Evolutionary conservation across 2,329 filamentous ascomycete species (phyloP).

Genomic region (Clonostachys rosea): DNA sequence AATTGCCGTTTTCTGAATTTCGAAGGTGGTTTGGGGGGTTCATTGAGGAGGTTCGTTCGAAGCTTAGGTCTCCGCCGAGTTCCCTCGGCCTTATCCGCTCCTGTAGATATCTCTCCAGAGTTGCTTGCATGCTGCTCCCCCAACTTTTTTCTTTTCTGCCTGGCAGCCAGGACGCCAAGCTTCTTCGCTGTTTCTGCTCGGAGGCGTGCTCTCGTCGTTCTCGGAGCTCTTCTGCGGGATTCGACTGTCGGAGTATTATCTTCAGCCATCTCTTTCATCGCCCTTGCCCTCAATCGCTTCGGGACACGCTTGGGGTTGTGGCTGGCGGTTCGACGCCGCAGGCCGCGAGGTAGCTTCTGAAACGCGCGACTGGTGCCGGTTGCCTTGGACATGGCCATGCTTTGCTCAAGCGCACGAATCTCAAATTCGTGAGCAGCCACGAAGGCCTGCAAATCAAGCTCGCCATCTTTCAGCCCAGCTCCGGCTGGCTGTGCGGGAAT

Average conservation of each 20-base stretch:
- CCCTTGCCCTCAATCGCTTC: constrained; percentile 65
- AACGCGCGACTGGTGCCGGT: constrained; percentile 69
- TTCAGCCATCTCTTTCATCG: constrained; percentile 71
- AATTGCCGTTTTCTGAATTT: constrained; percentile 83
- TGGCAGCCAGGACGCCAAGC: constrained; percentile 58
- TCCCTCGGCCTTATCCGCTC: constrained; percentile 3
- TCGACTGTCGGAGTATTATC: constrained; percentile 87
- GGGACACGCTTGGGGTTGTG: constrained; percentile 93
- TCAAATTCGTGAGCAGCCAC: constrained; percentile 84
- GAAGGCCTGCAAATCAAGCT: constrained; percentile 81
- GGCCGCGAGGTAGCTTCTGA: constrained; percentile 79
- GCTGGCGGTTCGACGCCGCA: constrained; percentile 85
- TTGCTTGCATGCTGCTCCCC: constrained; percentile 17
- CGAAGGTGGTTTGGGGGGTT: constrained; percentile 45
- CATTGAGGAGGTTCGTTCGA: constrained; percentile 64
- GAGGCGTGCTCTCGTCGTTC: constrained; percentile 52
- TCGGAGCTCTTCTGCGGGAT: constrained; percentile 55
- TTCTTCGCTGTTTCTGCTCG: constrained; percentile 73
- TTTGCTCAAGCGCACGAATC: constrained; percentile 77
- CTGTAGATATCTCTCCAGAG: constrained; percentile 7
- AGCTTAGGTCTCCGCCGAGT: constrained; percentile 54
- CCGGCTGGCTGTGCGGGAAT: constrained; percentile 47
- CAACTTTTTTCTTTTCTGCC: constrained; percentile 44
- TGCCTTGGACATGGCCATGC: constrained; percentile 70
- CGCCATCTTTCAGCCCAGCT: constrained; percentile 60